Base-by-base conservation (phyloP, 179 eudicot genomes). In the Spergularia azorica region DNA sequence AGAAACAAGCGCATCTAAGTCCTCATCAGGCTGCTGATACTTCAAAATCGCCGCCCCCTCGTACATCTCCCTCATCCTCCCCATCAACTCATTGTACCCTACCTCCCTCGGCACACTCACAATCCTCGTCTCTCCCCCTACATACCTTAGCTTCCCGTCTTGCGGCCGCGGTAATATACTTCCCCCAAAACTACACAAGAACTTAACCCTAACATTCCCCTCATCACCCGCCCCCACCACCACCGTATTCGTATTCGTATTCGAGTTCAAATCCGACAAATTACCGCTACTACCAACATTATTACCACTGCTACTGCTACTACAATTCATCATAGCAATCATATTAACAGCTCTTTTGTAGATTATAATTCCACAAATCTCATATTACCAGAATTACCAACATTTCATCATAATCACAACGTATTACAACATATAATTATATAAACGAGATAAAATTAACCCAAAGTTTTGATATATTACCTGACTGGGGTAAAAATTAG, bases 21-120 rank as follows among this genome's bases (percentile, higher is more conserved):
- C 98, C 88, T 95, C 98, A 75, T 93, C 97, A 3, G 98, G 98
- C 79, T 93, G 97, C 90, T 95, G 97, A 83, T 95, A 95, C 83
- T 95, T 93, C 83, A 95, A 79, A 59, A 91, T 80, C 0, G 86
- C 67, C 0, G 88, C 92, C 43, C 80, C 90, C 16, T 93, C 98
- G 75, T 85, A 91, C 21, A 93, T 81, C 79, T 95, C 97, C 79
- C 89, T 82, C 98, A 95, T 93, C 78, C 87, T 86, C 32, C 9
- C 78, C 92, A 95, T 89, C 79, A 95, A 86, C 2, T 93, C 97
- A 73, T 87, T 89, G 52, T 81, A 95, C 15, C 79, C 77, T 65
- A 91, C 86, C 75, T 90, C 89, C 0, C 92, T 84, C 0, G 95
- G 85, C 14, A 89, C 91, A 51, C 91, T 86, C 58, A 92, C 90